Percentiles rank a stretch among this genome's conserved stretches.
Conservation (phyloP, 2,329 filamentous ascomycete genomes). For the Celoporthe dispersa region DNA sequence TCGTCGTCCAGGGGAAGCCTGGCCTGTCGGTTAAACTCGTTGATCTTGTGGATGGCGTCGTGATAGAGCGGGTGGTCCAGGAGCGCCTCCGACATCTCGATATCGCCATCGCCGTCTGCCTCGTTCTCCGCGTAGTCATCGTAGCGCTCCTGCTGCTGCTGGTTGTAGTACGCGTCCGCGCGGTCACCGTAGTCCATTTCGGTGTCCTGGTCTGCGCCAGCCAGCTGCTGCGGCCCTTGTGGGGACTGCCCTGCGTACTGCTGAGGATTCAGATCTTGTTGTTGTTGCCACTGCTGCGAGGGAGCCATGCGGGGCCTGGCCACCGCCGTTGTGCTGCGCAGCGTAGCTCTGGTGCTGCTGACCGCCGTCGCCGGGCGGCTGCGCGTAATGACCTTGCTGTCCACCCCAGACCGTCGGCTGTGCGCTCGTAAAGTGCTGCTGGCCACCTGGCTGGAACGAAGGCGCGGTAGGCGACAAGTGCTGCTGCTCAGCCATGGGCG, state of each 20-base stretch:
- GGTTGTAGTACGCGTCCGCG: neutral
- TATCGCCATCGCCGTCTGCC: neutral
- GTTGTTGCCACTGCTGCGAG: neutral
- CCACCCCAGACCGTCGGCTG: neutral
- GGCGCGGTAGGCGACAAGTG: neutral
- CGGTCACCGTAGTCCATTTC: neutral
- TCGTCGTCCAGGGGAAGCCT: slow-evolving; percentile 8
- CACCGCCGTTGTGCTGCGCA: neutral
- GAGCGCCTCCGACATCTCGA: neutral
- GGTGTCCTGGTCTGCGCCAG: neutral
- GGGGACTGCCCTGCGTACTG: neutral
- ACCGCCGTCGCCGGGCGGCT: neutral
- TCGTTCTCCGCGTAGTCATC: neutral
- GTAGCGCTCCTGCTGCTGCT: neutral
- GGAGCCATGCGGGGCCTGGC: too few species aligned
- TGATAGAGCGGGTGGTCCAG: slow-evolving; percentile 8
- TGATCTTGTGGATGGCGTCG: slow-evolving; percentile 6
- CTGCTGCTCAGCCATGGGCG: neutral
- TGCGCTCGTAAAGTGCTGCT: neutral
- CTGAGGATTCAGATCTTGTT: neutral
- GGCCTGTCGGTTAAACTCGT: slow-evolving; percentile 1
- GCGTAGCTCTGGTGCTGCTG: neutral
- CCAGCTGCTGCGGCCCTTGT: neutral
- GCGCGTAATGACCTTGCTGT: neutral
- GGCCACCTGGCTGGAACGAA: slow-evolving; percentile 1